Evolutionary conservation across 2,329 filamentous ascomycete species (phyloP).

Genomic region (Talaromyces albobiverticillius): DNA sequence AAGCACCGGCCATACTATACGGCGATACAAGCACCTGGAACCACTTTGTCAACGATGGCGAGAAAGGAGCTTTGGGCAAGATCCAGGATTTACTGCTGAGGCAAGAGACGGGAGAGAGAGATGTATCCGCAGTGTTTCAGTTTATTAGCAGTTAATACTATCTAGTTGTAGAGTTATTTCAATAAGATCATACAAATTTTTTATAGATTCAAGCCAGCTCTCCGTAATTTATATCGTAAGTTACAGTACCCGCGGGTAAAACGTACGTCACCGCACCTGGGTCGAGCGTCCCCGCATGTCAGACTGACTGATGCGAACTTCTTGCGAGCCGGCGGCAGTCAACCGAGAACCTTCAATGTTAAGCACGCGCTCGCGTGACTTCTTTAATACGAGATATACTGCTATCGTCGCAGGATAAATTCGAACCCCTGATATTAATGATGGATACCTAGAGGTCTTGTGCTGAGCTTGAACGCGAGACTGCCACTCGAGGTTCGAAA

Average conservation of each 20-base stretch:
- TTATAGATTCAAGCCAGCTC: background rate
- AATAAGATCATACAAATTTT: no score
- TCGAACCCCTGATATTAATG: no score
- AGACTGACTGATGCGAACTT: no score
- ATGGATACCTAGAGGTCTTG: conserved; percentile 4
- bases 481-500: conserved; percentile 36
- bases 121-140: conserved; percentile 94
- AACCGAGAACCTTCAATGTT: background rate
- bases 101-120: conserved; percentile 74
- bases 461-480: conserved; percentile 5
- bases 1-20: conserved; percentile 92
- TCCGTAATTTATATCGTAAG: background rate
- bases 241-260: conserved; percentile 6
- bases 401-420: background rate
- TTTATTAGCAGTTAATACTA: conserved; percentile 85
- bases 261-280: conserved; percentile 7
- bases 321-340: no score
- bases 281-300: conserved; percentile 12
- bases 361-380: background rate
- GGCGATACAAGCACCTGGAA: conserved; percentile 99
- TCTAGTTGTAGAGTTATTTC: background rate
- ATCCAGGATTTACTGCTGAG: conserved; percentile 90
- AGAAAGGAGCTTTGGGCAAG: conserved; percentile 63
- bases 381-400: background rate
- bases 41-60: conserved; percentile 80